phyloP scores from a whole-genome alignment of 2,329 filamentous ascomycete species.

The Curvularia lunata region DNA sequence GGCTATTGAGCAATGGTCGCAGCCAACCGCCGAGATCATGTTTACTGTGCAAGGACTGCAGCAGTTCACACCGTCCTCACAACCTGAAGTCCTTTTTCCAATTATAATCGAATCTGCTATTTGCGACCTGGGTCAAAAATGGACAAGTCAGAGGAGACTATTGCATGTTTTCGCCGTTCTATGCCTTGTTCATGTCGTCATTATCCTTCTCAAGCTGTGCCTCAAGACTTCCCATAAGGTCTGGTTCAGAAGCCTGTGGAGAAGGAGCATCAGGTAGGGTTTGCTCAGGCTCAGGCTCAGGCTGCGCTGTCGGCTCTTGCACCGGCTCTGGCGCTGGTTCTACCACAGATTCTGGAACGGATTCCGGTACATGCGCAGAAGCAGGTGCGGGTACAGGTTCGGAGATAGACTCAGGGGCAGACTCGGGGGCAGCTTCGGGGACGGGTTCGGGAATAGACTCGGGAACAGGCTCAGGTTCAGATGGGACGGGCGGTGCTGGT shows the following conservation, averaged over 20 bases:
- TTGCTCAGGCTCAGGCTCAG: constrained; percentile 6
- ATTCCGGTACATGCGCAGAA: constrained; percentile 1
- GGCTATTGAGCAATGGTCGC: neutral
- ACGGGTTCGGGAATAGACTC: constrained; percentile 1
- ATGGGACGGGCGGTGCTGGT: constrained; percentile 4
- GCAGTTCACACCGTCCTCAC: neutral
- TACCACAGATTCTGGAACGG: constrained; percentile 1
- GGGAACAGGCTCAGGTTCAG: constrained; percentile 9
- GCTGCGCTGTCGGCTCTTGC: constrained; percentile 1
- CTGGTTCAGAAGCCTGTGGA: constrained; percentile 45
- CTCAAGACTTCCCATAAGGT: constrained; percentile 58
- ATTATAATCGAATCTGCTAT: neutral
- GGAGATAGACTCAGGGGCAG: neutral
- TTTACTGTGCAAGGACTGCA: neutral
- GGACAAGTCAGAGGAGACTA: no score
- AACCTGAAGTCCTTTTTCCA: neutral
- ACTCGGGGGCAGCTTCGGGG: constrained; percentile 4
- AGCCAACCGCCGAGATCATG: neutral
- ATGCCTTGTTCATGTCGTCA: constrained; percentile 26
- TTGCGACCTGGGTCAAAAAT: neutral
- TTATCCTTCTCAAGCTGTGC: constrained; percentile 50
- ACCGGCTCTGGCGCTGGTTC: neutral
- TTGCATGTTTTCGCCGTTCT: constrained; percentile 3
- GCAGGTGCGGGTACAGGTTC: neutral
- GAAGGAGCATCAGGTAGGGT: constrained; percentile 18